Conservation (phyloP, 78 protist genomes). For the Dictyostelium capitatum region DNA sequence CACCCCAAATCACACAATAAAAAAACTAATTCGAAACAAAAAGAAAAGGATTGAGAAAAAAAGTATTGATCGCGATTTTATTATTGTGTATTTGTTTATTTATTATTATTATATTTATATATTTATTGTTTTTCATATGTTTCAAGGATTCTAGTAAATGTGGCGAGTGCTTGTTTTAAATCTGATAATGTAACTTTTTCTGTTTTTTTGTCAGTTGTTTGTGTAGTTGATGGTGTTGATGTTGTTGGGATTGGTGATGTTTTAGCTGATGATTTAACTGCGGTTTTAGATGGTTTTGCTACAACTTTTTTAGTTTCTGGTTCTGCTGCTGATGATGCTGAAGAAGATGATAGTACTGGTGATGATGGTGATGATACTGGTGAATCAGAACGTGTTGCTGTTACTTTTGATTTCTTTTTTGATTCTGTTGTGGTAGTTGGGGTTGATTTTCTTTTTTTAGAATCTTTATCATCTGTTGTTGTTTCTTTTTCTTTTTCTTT, state of each 20-base stretch:
- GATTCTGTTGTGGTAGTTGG: not conserved
- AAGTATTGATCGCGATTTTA: no score
- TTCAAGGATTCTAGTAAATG: not conserved
- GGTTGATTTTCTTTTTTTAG: not conserved
- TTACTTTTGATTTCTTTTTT: not conserved
- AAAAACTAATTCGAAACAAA: no score
- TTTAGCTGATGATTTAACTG: slow-evolving; percentile 5
- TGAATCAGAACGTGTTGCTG: slow-evolving; percentile 4
- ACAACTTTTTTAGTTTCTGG: not conserved
- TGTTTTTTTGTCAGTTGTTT: not conserved
- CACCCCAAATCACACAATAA: no score
- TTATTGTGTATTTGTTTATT: not conserved
- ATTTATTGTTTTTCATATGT: not conserved
- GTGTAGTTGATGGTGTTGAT: not conserved
- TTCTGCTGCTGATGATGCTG: not conserved
- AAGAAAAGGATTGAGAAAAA: no score
- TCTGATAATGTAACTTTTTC: not conserved
- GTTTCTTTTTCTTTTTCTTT: not conserved
- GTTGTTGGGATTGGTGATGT: not conserved
- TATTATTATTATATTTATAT: not conserved
- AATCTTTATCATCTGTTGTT: not conserved
- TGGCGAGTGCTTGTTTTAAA: not conserved
- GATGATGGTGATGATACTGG: not conserved
- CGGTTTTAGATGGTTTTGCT: not conserved
- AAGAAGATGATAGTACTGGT: not conserved